Base-by-base conservation (phyloP, 208 protist genomes). In the Endotrypanum monterogeii region DNA sequence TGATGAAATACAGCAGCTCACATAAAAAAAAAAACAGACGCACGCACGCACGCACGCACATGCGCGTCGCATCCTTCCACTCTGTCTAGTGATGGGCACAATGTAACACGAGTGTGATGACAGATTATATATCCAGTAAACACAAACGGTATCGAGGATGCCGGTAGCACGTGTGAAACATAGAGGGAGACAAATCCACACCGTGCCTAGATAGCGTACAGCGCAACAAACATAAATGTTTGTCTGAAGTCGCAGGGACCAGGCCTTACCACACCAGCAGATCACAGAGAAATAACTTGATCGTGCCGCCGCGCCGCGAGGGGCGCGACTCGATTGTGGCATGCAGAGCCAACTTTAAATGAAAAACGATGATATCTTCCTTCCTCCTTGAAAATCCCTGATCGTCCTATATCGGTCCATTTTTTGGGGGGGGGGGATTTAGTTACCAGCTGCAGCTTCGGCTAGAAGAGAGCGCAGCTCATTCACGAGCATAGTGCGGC, bases 401-500 rank as follows among this genome's bases (percentile, higher is more conserved):
- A n/a, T n/a, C n/a, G n/a, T 37, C 11, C 23, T 25, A 12, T 39
- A 11, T 6, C 23, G 8, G 60, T 25, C 3, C 14, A 0, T 25
- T 30, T 37, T 16, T 23, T 23, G 46, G 14, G 16, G 11, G 63
- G 11, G 2, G 32, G 32, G 44, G 44, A 23, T 28, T 78, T 63
- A 78, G 30, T 51, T 57, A 41, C 71, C 79, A 8, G 73, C 62
- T n/a, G 46, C 44, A 18, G 83, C 83, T 32, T 93, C 77, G 7
- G 88, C 82, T 11, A 92, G 69, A 54, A 95, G 66, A 11, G 88
- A 84, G 28, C 91, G 85, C 3, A 97, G 70, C 71, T 95, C 93
- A 73, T 94, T 97, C 50, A 97, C 85, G 18, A 95, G 84, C 73
- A 89, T 56, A 28, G 78, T 86, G 20, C 93, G 85, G 48, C 93